Conservation (phyloP, 306 rosid species). For the Urtica urens region DNA sequence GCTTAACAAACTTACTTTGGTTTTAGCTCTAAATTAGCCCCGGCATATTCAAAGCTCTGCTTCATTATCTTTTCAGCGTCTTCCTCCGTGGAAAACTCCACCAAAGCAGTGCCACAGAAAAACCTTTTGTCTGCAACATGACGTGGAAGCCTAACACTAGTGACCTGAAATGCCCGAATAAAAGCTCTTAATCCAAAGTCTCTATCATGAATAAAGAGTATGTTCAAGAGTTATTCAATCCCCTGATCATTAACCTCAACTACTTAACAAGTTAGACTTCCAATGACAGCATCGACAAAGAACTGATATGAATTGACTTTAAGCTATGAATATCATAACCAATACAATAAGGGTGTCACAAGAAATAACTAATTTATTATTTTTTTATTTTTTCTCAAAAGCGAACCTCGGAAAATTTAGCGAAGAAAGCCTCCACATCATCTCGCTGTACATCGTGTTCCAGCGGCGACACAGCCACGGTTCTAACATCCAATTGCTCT, state of each 20-base stretch:
- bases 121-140: slow-evolving; percentile 70
- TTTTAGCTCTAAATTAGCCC: slow-evolving; percentile 50
- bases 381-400: too few species aligned
- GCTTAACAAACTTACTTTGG: slow-evolving; percentile 65
- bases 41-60: slow-evolving; percentile 42
- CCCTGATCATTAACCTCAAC: too few species aligned
- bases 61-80: slow-evolving; percentile 40
- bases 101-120: slow-evolving; percentile 70
- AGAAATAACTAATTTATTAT: too few species aligned
- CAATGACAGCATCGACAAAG: too few species aligned
- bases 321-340: too few species aligned
- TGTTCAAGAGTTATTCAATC: too few species aligned
- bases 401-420: slow-evolving; percentile 63
- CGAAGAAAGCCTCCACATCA: slow-evolving; percentile 51
- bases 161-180: slow-evolving; percentile 44
- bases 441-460: slow-evolving; percentile 59
- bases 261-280: too few species aligned
- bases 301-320: too few species aligned
- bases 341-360: too few species aligned
- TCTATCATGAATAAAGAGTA: neutral
- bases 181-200: neutral
- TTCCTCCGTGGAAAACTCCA: slow-evolving; percentile 69
- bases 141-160: slow-evolving; percentile 79
- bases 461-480: slow-evolving; percentile 74
- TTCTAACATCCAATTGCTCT: slow-evolving; percentile 72